Evolutionary conservation across 192 early-diverging fungal species (phyloP).

Genomic region (Umbelopsis sp.): DNA sequence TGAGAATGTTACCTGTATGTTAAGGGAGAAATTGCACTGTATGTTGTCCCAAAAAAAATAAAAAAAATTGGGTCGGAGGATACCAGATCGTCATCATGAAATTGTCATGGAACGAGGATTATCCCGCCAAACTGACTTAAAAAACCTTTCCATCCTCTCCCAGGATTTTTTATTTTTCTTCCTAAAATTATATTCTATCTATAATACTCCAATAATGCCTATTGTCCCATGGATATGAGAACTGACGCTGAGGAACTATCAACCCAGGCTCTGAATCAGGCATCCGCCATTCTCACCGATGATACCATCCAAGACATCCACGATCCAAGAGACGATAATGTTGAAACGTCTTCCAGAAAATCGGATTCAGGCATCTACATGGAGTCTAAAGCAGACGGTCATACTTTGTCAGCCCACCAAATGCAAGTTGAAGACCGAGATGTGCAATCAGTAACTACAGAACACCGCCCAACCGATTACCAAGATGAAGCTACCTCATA

Average conservation of each 20-base stretch:
- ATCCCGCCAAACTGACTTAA: not conserved
- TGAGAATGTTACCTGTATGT: no score
- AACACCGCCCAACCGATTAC: not conserved
- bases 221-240: constrained; percentile 12
- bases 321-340: constrained; percentile 9
- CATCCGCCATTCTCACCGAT: not conserved
- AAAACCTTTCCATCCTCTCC: not conserved
- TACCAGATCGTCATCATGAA: not conserved
- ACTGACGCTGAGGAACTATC: constrained; percentile 7
- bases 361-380: constrained; percentile 12
- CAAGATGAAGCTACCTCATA: not conserved
- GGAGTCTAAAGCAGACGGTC: not conserved
- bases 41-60: not conserved
- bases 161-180: not conserved
- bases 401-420: not conserved
- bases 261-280: not conserved
- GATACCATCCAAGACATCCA: not conserved
- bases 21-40: no score
- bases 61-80: not conserved
- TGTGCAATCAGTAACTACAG: not conserved
- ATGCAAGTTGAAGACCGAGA: not conserved
- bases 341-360: not conserved
- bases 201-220: constrained; percentile 3
- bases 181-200: not conserved
- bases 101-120: not conserved